phyloP scores from a whole-genome alignment of 306 rosid genomes.

The Castanea sativa region DNA sequence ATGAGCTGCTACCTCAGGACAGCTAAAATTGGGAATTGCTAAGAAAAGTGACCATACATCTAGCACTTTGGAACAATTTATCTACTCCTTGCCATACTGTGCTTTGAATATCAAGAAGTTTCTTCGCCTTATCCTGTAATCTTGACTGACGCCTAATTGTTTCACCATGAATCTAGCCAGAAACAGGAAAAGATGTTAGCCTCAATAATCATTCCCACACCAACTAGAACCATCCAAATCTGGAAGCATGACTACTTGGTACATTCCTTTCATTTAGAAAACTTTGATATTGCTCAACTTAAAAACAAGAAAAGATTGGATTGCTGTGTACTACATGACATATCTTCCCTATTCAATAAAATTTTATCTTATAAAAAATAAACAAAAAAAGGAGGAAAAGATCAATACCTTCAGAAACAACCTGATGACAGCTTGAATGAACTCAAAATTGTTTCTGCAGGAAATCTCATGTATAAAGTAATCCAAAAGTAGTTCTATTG shows the following conservation, averaged over 20 bases:
- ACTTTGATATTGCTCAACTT: background rate
- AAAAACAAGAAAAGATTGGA: background rate
- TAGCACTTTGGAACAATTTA: constrained; percentile 62
- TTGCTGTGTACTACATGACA: too few relatives aligned
- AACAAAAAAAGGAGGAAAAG: background rate
- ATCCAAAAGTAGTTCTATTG: constrained; percentile 72
- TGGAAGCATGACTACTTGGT: background rate
- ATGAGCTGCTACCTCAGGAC: constrained; percentile 2
- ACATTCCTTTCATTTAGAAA: background rate
- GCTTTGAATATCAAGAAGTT: constrained; percentile 72
- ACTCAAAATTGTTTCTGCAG: constrained; percentile 80
- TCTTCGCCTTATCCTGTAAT: constrained; percentile 75
- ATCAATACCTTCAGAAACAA: constrained; percentile 75
- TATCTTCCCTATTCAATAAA: too few relatives aligned
- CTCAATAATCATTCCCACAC: too few relatives aligned
- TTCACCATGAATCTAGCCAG: constrained; percentile 78
- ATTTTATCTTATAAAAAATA: too few relatives aligned
- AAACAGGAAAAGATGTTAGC: constrained; percentile 16
- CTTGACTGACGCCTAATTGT: constrained; percentile 61
- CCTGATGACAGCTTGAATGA: constrained; percentile 81
- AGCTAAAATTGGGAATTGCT: constrained; percentile 67
- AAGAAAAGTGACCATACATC: constrained; percentile 79
- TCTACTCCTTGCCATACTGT: constrained; percentile 77
- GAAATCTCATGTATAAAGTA: constrained; percentile 75
- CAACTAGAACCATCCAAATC: background rate